phyloP scores from a whole-genome alignment of 2,329 filamentous ascomycete species.

The Penicillium oxalicum region DNA sequence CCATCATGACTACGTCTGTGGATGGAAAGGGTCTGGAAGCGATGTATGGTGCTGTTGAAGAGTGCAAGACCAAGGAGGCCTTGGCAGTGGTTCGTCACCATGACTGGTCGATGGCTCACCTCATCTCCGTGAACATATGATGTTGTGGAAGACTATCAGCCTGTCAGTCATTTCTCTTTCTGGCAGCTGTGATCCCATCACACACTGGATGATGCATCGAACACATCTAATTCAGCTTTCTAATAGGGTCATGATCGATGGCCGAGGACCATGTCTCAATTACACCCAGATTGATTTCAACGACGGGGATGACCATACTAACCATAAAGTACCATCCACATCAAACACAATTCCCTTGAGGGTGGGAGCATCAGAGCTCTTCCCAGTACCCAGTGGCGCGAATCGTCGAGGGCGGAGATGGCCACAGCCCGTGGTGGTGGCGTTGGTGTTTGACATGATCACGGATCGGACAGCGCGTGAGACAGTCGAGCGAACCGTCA shows the following conservation, averaged over 20 bases:
- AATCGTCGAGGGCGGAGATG: constrained; percentile 41
- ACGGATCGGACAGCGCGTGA: constrained; percentile 1
- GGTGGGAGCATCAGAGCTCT: constrained; percentile 32
- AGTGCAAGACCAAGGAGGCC: not conserved
- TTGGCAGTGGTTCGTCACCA: too few relatives aligned
- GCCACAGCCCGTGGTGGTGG: constrained; percentile 7
- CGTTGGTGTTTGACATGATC: constrained; percentile 16
- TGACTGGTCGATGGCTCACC: constrained; percentile 31
- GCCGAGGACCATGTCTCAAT: too few relatives aligned
- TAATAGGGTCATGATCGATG: too few relatives aligned
- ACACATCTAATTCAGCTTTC: too few relatives aligned
- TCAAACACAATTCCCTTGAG: constrained; percentile 71
- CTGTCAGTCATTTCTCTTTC: constrained; percentile 8
- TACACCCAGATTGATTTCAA: too few relatives aligned
- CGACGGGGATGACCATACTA: constrained; percentile 29
- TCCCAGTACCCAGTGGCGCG: constrained; percentile 43
- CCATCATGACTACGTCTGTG: too few relatives aligned
- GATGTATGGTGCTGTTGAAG: not conserved
- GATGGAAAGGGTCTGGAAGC: not conserved
- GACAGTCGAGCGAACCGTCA: constrained; percentile 1
- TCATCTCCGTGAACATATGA: constrained; percentile 94
- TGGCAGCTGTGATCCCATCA: too few relatives aligned
- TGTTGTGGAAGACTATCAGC: constrained; percentile 70
- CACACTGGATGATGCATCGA: not conserved
- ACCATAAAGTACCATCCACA: constrained; percentile 93